A percentile compares a stretch with the other conserved stretches of the same genome.
phyloP scores from a whole-genome alignment of 345 rosid genomes.

The Moringa oleifera region DNA sequence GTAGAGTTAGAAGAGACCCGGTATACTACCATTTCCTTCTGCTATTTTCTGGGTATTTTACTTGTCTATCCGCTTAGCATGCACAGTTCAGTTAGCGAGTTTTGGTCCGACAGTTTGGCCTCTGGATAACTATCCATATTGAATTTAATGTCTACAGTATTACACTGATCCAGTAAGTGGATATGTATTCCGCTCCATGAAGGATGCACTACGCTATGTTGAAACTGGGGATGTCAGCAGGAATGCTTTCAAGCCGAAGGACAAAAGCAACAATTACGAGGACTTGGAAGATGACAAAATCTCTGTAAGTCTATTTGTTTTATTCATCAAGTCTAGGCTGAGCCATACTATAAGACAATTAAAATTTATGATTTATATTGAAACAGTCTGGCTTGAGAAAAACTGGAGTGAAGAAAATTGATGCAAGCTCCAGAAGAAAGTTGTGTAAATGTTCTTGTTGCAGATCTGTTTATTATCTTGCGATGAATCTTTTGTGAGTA shows the following conservation, averaged over 20 bases:
- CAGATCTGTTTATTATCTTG: not conserved
- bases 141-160: conserved; percentile 39
- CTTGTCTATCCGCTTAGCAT: too few relatives aligned
- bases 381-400: too few relatives aligned
- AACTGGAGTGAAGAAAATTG: too few relatives aligned
- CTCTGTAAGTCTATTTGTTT: conserved; percentile 34
- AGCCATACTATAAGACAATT: too few relatives aligned
- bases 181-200: conserved; percentile 79
- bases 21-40: conserved; percentile 36
- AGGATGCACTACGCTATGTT: conserved; percentile 66
- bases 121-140: not conserved
- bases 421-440: not conserved
- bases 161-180: conserved; percentile 80
- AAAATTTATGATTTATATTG: too few relatives aligned
- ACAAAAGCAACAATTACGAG: conserved; percentile 24
- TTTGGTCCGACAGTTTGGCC: not conserved
- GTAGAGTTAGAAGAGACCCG: conserved; percentile 59
- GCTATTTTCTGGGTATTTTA: not conserved
- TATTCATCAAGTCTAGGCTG: not conserved
- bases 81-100: conserved; percentile 1
- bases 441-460: not conserved
- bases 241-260: conserved; percentile 54
- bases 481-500: not conserved
- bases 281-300: conserved; percentile 41
- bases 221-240: conserved; percentile 59